phyloP scores from a whole-genome alignment of 202 grass and related monocot species.

The Zizania palustris region DNA sequence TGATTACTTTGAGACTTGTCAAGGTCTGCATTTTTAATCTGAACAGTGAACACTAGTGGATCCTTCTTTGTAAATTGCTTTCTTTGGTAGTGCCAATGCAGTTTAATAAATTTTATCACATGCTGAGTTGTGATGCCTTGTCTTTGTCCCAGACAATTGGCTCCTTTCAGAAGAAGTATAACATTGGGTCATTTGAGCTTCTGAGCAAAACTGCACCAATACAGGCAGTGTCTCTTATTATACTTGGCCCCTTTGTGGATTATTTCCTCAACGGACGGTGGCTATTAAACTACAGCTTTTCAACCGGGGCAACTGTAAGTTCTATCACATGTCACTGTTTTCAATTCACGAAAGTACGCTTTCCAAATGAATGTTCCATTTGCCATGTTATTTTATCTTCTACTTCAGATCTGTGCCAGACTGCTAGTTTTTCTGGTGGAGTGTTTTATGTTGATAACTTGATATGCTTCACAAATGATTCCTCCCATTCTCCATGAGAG shows the following conservation, averaged over 20 bases:
- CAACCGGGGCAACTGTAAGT: constrained; percentile 84
- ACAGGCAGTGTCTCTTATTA: constrained; percentile 80
- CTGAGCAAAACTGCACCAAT: constrained; percentile 87
- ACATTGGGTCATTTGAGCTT: constrained; percentile 94
- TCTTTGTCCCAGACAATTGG: constrained; percentile 77
- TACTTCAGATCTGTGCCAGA: neutral
- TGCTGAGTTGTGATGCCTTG: constrained; percentile 32
- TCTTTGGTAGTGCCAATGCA: neutral
- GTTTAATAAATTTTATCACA: constrained; percentile 2
- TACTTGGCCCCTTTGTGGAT: constrained; percentile 81
- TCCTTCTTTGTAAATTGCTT: neutral
- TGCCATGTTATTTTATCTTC: constrained; percentile 25
- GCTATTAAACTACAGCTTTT: constrained; percentile 72
- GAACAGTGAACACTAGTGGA: neutral
- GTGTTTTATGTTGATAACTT: neutral
- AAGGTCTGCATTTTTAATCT: neutral
- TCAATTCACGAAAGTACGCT: constrained; percentile 10
- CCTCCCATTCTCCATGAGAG: neutral
- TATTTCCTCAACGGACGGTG: constrained; percentile 77
- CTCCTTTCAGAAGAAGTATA: constrained; percentile 96
- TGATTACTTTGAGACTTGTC: constrained; percentile 16
- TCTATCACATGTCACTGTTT: constrained; percentile 27
- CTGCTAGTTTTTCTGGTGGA: neutral
- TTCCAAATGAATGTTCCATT: neutral
- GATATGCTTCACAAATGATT: neutral